Percentiles rank a stretch among this genome's conserved stretches.
phyloP scores from a whole-genome alignment of 2,329 filamentous ascomycete species.

The Eutypa lata region DNA sequence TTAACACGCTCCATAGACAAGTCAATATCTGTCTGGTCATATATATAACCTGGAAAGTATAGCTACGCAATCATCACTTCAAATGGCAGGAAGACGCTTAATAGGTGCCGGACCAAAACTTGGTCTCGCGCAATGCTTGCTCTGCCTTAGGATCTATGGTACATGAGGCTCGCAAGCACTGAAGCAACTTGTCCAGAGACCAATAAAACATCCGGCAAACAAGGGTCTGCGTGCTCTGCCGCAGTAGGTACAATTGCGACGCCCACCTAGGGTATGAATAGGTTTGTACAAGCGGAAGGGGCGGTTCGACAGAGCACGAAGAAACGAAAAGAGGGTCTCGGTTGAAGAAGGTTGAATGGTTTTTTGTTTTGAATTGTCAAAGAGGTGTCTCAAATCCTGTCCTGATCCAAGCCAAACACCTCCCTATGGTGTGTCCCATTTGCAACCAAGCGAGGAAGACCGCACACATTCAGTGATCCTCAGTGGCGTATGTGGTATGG shows the following conservation, averaged over 20 bases:
- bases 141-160: slow-evolving; percentile 19
- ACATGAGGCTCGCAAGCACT: slow-evolving; percentile 15
- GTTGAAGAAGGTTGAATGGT: slow-evolving; percentile 10
- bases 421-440: slow-evolving; percentile 1
- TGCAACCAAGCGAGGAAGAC: slow-evolving; percentile 21
- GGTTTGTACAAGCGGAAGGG: slow-evolving; percentile 21
- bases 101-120: slow-evolving; percentile 27
- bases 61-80: too few relatives aligned
- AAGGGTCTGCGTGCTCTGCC: not conserved
- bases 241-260: not conserved
- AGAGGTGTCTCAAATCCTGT: slow-evolving; percentile 3
- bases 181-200: slow-evolving; percentile 16
- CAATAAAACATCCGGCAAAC: slow-evolving; percentile 30
- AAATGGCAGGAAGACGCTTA: too few relatives aligned
- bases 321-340: slow-evolving; percentile 18
- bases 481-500: slow-evolving; percentile 20
- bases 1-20: too few relatives aligned
- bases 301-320: slow-evolving; percentile 10
- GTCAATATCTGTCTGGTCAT: too few relatives aligned
- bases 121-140: slow-evolving; percentile 20
- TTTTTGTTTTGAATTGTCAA: slow-evolving; percentile 3
- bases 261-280: slow-evolving; percentile 6
- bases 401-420: slow-evolving; percentile 9
- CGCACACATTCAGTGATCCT: slow-evolving; percentile 35
- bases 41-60: too few relatives aligned